These are phyloP conservation scores for Gaeumannomyces tritici DNA, from an alignment of 2,329 filamentous ascomycete species.

Conservation along the genomic window DNA sequence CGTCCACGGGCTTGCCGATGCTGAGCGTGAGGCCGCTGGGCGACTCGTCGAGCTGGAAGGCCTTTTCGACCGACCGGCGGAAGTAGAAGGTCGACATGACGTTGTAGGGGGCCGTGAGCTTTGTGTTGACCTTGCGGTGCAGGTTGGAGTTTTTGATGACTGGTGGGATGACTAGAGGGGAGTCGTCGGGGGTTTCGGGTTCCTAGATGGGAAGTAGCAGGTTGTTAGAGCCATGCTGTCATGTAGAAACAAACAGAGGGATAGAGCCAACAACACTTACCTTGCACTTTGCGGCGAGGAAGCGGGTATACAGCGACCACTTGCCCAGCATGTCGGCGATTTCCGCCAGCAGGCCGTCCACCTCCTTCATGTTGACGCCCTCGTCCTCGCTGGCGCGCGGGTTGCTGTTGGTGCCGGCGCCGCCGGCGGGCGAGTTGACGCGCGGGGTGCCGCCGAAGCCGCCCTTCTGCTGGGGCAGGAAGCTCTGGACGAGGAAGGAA, in stretches of 20 bases:
- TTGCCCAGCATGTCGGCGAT: conserved; percentile 85
- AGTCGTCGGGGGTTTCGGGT: conserved; percentile 38
- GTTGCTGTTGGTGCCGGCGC: conserved; percentile 39
- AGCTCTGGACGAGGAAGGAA: conserved; percentile 93
- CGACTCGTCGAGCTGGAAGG: conserved; percentile 90
- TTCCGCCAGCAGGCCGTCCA: conserved; percentile 80
- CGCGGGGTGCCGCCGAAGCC: conserved; percentile 49
- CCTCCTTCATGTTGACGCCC: conserved; percentile 90
- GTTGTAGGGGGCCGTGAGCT: conserved; percentile 75
- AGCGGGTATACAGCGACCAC: conserved; percentile 88
- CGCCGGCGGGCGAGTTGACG: conserved; percentile 65
- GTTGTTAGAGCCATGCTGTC: neutral
- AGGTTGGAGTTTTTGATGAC: conserved; percentile 74
- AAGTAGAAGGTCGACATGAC: conserved; percentile 94
- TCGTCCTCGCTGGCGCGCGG: conserved; percentile 81
- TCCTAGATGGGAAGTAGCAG: conserved; percentile 28
- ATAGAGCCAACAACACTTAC: conserved; percentile 35
- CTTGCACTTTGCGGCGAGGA: conserved; percentile 77
- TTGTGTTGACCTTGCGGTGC: conserved; percentile 64
- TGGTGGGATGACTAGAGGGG: conserved; percentile 56
- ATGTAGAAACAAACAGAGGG: neutral
- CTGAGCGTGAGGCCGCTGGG: conserved; percentile 72
- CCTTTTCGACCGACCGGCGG: conserved; percentile 89
- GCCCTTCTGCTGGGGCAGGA: conserved; percentile 62
- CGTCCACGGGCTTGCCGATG: conserved; percentile 58